phyloP scores from a whole-genome alignment of 2,329 filamentous ascomycete genomes.

The Trichoderma sp. region DNA sequence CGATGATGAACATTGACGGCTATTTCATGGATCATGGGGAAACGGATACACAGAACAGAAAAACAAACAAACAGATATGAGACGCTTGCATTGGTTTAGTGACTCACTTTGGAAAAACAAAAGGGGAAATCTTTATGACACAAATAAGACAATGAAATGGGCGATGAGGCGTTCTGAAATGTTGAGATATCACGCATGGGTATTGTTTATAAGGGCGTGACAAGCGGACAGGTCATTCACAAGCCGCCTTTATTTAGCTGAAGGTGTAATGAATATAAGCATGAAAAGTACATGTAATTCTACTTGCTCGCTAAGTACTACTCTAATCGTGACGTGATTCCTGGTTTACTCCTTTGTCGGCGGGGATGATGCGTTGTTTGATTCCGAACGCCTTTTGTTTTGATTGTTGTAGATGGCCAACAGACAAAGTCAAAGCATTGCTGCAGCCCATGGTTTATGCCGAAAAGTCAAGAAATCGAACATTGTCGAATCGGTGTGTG shows the following conservation, averaged over 20 bases:
- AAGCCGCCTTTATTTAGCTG: conserved; percentile 7
- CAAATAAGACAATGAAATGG: conserved; percentile 8
- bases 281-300: neutral
- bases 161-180: conserved; percentile 9
- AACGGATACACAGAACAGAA: neutral
- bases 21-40: neutral
- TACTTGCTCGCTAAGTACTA: neutral
- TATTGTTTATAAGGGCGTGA: conserved; percentile 17
- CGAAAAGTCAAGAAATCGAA: neutral
- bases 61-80: neutral
- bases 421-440: neutral
- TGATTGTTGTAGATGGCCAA: neutral
- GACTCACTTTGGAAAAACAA: conserved; percentile 24
- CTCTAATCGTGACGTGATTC: neutral
- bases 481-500: neutral
- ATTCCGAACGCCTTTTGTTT: neutral
- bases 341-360: neutral
- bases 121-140: neutral
- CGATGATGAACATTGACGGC: conserved; percentile 18
- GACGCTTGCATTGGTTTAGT: conserved; percentile 20
- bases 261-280: conserved; percentile 2
- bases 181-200: conserved; percentile 5
- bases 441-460: neutral
- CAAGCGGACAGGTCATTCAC: conserved; percentile 2
- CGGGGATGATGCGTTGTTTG: neutral